These are phyloP conservation scores for Pseudocercospora fijiensis DNA, from an alignment of 2,329 filamentous ascomycete genomes.

Conservation along the genomic window DNA sequence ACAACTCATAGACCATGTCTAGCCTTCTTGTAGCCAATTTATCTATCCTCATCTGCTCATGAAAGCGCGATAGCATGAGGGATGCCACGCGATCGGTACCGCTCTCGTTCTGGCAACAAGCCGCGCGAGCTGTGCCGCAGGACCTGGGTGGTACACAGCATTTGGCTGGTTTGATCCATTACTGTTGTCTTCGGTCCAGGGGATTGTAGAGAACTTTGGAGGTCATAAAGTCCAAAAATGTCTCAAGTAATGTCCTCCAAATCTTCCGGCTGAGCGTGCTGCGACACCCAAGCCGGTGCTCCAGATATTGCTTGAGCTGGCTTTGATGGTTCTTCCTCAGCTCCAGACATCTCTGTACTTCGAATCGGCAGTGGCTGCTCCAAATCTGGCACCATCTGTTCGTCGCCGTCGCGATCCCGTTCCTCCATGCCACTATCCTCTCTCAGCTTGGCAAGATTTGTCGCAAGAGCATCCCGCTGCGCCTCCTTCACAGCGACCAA, in stretches of 20 bases:
- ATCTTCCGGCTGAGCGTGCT: conserved; percentile 20
- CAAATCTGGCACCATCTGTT: conserved; percentile 20
- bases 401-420: conserved; percentile 12
- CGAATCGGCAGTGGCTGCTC: conserved; percentile 8
- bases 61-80: neutral
- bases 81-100: neutral
- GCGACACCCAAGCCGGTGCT: conserved; percentile 19
- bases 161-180: neutral
- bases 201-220: neutral
- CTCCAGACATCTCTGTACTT: conserved; percentile 14
- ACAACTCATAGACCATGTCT: neutral
- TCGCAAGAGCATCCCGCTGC: conserved; percentile 12
- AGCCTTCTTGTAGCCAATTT: neutral
- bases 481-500: conserved; percentile 18
- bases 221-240: neutral
- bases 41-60: neutral
- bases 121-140: neutral
- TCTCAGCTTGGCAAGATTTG: conserved; percentile 14
- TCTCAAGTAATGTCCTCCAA: conserved; percentile 20
- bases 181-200: neutral
- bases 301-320: conserved; percentile 1
- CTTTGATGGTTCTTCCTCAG: conserved; percentile 7
- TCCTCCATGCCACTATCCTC: conserved; percentile 8
- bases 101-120: neutral
- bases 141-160: neutral